Evolutionary conservation across 2,329 filamentous ascomycete genomes (phyloP), one percentile per base, ranked within the genome.

Genomic region (Lachnellula subtilissima): DNA sequence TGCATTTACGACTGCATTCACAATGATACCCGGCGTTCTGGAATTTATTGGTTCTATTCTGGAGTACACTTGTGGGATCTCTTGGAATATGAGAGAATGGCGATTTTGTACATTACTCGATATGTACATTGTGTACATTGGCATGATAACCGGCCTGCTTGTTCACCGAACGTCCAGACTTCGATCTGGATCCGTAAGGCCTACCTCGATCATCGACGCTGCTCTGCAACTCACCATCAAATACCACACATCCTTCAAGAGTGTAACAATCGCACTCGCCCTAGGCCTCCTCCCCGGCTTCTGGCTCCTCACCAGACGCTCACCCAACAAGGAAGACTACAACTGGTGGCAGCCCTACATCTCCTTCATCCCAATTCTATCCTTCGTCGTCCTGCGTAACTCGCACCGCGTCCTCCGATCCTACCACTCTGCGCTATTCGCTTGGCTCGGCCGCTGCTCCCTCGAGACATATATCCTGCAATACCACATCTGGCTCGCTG

Each of bases 391-490:
- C 4, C 66, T 86, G 2, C 76, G 83, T 35, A 85, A 84, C 61
- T 70, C 71, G 4, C 71, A 74, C 52, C 60, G 63, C 0, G 48
- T 62, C 0, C 68, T 80, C 9, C 71, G 78, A 6, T 74, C 72
- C 7, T 69, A 72, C 43, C 72, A 80, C 62, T 76, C 78, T 14
- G 63, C 60, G 1, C 59, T 75, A 1, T 82, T 82, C 28, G 76
- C 79, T 0, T 80, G 75, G 71, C 68, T 87, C 2, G 83, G 84
- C 1, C 72, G 73, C 5, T 78, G 77, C 56, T 81, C 81, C 0
- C 75, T 85, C 1, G 84, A 86, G 68, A 78, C 81, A 0, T 84
- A 81, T 60, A 73, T 83, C 5, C 70, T 87, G 39, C 81, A 85
- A 61, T 79, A 79, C 65, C 84, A 87, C 65, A 74, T 85, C 52